A percentile compares a stretch with the other conserved stretches of the same genome.
These are phyloP conservation scores for Babesia gibsoni DNA, from an alignment of 169 alveolate species.

Conservation along the genomic window DNA sequence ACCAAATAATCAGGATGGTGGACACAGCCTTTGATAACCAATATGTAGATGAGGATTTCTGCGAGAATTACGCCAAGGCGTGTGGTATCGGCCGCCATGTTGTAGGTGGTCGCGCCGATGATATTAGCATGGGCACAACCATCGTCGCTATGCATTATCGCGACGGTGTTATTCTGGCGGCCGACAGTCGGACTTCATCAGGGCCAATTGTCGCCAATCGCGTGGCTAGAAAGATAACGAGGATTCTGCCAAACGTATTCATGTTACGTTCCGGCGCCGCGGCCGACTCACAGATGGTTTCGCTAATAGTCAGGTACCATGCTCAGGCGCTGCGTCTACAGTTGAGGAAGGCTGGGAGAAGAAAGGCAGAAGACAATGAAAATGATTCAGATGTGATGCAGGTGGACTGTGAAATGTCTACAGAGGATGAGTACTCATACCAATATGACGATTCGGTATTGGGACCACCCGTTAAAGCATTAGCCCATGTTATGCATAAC, in stretches of 20 bases:
- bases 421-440: constrained; percentile 44
- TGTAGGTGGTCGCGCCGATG: constrained; percentile 43
- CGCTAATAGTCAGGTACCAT: constrained; percentile 78
- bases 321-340: constrained; percentile 81
- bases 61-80: background rate
- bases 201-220: constrained; percentile 88
- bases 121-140: constrained; percentile 85
- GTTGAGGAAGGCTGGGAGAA: constrained; percentile 72
- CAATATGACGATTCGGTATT: constrained; percentile 45
- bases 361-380: constrained; percentile 66
- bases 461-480: constrained; percentile 70
- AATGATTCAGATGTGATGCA: constrained; percentile 43
- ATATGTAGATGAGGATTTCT: background rate
- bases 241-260: constrained; percentile 81
- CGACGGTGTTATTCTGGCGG: constrained; percentile 91
- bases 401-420: constrained; percentile 19
- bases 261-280: constrained; percentile 92
- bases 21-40: too few relatives aligned
- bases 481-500: constrained; percentile 76
- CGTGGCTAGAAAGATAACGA: constrained; percentile 89
- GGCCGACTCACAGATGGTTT: constrained; percentile 90
- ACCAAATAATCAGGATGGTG: too few relatives aligned
- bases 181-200: constrained; percentile 92
- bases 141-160: constrained; percentile 85
- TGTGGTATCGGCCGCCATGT: constrained; percentile 13